These are phyloP conservation scores for Fraxinus anomala DNA, from an alignment of 257 asterid genomes.

Conservation along the genomic window DNA sequence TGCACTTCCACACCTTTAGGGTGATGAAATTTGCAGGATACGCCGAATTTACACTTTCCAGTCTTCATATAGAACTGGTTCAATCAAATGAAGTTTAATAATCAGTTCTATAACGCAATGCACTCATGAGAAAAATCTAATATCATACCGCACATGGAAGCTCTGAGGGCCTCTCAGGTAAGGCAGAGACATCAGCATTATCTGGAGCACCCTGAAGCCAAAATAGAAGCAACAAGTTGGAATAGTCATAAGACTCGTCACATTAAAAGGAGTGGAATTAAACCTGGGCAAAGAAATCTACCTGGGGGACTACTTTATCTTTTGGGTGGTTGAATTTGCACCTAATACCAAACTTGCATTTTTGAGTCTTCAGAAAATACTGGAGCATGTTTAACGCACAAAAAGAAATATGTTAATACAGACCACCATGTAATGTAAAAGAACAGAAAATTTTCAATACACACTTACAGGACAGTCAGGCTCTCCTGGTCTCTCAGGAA, in stretches of 20 bases:
- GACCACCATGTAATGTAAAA: constrained; percentile 22
- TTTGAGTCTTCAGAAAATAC: constrained; percentile 88
- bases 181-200: constrained; percentile 43
- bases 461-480: constrained; percentile 95
- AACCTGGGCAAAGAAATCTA: constrained; percentile 39
- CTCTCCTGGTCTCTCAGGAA: constrained; percentile 88
- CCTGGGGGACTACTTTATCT: constrained; percentile 47
- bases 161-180: constrained; percentile 96
- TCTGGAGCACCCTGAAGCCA: constrained; percentile 60
- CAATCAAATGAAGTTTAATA: constrained; percentile 26
- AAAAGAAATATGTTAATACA: constrained; percentile 21
- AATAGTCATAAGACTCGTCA: neutral
- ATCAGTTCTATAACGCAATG: constrained; percentile 20
- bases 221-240: constrained; percentile 23
- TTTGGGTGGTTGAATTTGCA: constrained; percentile 97
- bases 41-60: constrained; percentile 85
- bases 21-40: constrained; percentile 89
- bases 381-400: constrained; percentile 37
- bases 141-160: constrained; percentile 85
- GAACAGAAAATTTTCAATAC: constrained; percentile 20
- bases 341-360: constrained; percentile 83
- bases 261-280: constrained; percentile 12
- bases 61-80: constrained; percentile 96
- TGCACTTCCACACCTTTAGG: constrained; percentile 72
- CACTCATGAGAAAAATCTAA: constrained; percentile 26